phyloP scores from a whole-genome alignment of 495 filamentous ascomycete genomes.

The Ramalina intermedia region DNA sequence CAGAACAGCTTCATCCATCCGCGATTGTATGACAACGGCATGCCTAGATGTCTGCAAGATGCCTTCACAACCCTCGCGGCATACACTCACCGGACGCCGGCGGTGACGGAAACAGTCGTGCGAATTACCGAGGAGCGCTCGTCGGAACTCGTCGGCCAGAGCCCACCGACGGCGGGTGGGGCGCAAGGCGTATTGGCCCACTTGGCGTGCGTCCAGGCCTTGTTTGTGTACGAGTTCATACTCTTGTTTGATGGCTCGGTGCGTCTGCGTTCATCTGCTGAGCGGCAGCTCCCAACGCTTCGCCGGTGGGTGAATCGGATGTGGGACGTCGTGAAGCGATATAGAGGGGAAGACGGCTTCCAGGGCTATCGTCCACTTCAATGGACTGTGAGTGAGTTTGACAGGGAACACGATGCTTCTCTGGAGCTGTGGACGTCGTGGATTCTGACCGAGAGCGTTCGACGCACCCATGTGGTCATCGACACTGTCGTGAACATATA shows the following conservation, averaged over 20 bases:
- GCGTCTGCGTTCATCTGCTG: neutral
- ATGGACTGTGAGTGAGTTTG: neutral
- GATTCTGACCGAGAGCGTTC: constrained; percentile 1
- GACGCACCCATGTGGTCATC: neutral
- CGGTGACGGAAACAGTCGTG: constrained; percentile 11
- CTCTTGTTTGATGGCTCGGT: constrained; percentile 17
- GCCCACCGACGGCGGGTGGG: neutral
- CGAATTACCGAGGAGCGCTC: constrained; percentile 19
- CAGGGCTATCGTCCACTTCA: neutral
- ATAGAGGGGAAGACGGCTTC: neutral
- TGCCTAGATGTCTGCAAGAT: constrained; percentile 21
- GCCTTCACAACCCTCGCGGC: constrained; percentile 17
- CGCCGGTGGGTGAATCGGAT: neutral
- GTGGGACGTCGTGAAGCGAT: neutral
- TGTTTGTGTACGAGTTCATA: constrained; percentile 26
- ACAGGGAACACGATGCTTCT: neutral
- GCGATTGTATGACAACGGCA: constrained; percentile 17
- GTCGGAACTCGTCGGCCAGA: neutral
- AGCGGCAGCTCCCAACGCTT: constrained; percentile 1
- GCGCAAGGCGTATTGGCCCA: constrained; percentile 3
- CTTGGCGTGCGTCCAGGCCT: constrained; percentile 23
- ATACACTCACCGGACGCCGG: constrained; percentile 12
- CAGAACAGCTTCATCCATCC: constrained; percentile 25
- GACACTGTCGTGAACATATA: neutral
- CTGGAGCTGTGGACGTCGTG: neutral